Evolutionary conservation across 805 yeast species (phyloP), one percentile per base, ranked within the genome.

Genomic region (Danielia oregonensis): DNA sequence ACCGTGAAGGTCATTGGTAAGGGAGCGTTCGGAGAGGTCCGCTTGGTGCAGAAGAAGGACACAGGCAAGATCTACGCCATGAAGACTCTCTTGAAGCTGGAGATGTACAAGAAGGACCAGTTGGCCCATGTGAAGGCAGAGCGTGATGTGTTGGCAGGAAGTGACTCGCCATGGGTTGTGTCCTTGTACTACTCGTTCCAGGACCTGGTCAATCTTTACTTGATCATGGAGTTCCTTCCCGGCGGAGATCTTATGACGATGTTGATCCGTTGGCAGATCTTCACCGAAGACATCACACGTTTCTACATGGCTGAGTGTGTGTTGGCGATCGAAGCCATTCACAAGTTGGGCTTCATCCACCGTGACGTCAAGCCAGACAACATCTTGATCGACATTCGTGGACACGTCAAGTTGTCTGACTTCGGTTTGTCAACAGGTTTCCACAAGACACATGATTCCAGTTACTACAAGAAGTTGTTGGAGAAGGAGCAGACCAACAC

Each of bases 311-410:
- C 97, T 2, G 97, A 88, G 60, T 88, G 96, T 70, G 95, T 88
- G 8, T 70, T 89, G 52, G 96, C 96, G 2, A 88, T 88, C 40
- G 96, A 89, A 55, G 96, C 95, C 4, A 82, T 88, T 48, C 97
- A 88, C 63, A 86, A 85, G 57, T 69, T 87, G 22, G 96, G 96
- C 0, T 88, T 88, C 57, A 93, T 93, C 54, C 98, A 93, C 62
- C 76, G 98, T 63, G 98, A 93, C 60, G 91, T 93, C 52, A 93
- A 93, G 61, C 98, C 98, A 0, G 98, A 93, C 68, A 93, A 93
- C 54, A 91, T 86, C 39, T 71, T 86, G 53, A 86, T 86, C 48
- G 96, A 86, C 57, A 83, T 82, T 47, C 67, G 76, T 14, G 86
- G 86, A 9, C 86, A 79, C 55, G 75, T 79, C 49, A 79, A 79